Conservation (phyloP, 495 filamentous ascomycete genomes). For the Lophium mytilinum region DNA sequence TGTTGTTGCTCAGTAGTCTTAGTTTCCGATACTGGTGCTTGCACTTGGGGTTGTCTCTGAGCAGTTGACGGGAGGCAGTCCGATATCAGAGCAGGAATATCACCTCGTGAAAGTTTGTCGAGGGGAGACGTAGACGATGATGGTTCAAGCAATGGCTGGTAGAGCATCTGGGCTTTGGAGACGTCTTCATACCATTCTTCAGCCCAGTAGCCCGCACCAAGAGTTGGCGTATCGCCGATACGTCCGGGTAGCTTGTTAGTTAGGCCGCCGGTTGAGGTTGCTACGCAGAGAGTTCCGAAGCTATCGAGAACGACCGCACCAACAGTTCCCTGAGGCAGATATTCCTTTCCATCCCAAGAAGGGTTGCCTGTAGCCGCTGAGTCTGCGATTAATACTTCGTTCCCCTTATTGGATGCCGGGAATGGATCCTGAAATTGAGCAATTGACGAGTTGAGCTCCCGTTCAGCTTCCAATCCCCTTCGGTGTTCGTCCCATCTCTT, state of each 20-base stretch:
- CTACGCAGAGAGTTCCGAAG: conserved; percentile 63
- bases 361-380: conserved; percentile 20
- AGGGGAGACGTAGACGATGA: neutral
- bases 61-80: conserved; percentile 14
- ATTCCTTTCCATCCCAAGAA: conserved; percentile 44
- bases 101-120: conserved; percentile 18
- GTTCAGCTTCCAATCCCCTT: conserved; percentile 52
- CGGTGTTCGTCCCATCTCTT: conserved; percentile 77
- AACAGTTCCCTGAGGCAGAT: conserved; percentile 74
- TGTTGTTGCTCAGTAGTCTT: neutral
- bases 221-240: conserved; percentile 79
- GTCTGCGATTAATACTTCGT: neutral
- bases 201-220: conserved; percentile 86
- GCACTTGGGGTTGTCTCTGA: neutral
- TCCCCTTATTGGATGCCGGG: neutral
- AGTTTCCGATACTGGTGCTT: neutral
- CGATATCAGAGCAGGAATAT: conserved; percentile 5
- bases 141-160: conserved; percentile 2
- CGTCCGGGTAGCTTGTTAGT: conserved; percentile 83
- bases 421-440: conserved; percentile 4
- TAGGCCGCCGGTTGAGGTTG: conserved; percentile 80
- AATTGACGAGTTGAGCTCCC: conserved; percentile 3
- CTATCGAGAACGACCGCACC: conserved; percentile 73
- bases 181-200: conserved; percentile 56
- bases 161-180: conserved; percentile 12